These are phyloP conservation scores for Microstegium vimineum DNA, from an alignment of 176 grass and related monocot genomes.

Conservation along the genomic window DNA sequence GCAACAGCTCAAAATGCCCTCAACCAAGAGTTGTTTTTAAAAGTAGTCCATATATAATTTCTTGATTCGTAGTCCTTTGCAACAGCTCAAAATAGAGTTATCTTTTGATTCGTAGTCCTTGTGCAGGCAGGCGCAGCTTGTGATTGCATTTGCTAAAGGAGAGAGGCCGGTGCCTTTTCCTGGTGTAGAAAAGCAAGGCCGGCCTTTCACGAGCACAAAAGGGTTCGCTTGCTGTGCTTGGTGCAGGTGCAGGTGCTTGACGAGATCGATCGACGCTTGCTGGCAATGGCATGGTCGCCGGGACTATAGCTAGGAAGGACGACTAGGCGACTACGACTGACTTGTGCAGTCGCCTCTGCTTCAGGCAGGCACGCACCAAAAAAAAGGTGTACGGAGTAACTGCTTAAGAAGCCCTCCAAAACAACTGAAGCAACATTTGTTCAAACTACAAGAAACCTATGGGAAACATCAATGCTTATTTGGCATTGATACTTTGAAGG, in stretches of 20 bases:
- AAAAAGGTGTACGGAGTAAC: not conserved
- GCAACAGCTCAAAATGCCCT: too few relatives aligned
- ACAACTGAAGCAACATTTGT: not conserved
- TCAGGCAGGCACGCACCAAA: too few relatives aligned
- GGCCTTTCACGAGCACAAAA: slow-evolving; percentile 11
- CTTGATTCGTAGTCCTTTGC: too few relatives aligned
- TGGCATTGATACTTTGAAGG: not conserved
- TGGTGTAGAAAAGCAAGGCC: slow-evolving; percentile 1
- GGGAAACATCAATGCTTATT: not conserved
- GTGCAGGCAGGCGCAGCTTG: not conserved
- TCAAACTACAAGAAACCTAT: not conserved
- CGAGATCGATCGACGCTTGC: too few relatives aligned
- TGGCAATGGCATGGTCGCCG: too few relatives aligned
- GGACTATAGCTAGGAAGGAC: too few relatives aligned
- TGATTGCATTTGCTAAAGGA: not conserved
- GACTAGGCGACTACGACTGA: too few relatives aligned
- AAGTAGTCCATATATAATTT: too few relatives aligned
- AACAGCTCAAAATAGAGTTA: too few relatives aligned
- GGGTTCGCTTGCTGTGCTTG: not conserved
- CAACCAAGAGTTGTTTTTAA: too few relatives aligned
- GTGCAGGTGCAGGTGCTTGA: not conserved
- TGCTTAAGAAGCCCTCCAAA: not conserved
- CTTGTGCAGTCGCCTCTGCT: too few relatives aligned
- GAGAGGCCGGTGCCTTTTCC: slow-evolving; percentile 2
- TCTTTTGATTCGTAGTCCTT: too few relatives aligned